Conservation (phyloP, 129 eudicot genomes). For the Chrysanthemum makinoi region DNA sequence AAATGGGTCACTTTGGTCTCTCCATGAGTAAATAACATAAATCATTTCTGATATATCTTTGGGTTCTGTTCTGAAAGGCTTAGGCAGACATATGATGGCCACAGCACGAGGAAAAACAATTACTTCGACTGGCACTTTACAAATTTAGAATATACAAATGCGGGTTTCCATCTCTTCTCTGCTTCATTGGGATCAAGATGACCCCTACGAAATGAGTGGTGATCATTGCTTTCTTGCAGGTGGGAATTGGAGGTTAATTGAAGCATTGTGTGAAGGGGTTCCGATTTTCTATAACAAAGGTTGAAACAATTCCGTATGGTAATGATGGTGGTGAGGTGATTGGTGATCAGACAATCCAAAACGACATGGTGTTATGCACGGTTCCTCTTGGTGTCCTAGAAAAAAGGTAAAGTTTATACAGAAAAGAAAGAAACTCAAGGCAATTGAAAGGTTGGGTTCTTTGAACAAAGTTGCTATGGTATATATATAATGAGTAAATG, state of each 20-base stretch:
- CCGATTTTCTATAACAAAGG: conserved; percentile 77
- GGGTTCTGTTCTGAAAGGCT: conserved; percentile 84
- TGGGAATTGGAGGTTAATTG: conserved; percentile 79
- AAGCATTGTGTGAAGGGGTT: conserved; percentile 61
- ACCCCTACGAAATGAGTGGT: conserved; percentile 97
- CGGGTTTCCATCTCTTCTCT: conserved; percentile 84
- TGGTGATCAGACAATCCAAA: conserved; percentile 67
- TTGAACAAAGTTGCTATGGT: conserved; percentile 63
- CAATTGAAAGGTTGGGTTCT: conserved; percentile 90
- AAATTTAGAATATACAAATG: conserved; percentile 90
- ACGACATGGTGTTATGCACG: conserved; percentile 78
- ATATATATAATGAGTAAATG: too few relatives aligned
- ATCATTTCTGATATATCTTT: conserved; percentile 59
- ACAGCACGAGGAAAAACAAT: conserved; percentile 66
- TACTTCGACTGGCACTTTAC: conserved; percentile 95
- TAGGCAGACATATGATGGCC: conserved; percentile 63
- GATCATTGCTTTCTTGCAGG: conserved; percentile 98
- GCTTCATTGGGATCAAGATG: conserved; percentile 99
- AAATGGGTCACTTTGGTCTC: too few relatives aligned
- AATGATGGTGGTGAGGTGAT: conserved; percentile 66
- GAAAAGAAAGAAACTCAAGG: conserved; percentile 72
- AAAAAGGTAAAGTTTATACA: conserved; percentile 54
- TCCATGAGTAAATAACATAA: too few relatives aligned
- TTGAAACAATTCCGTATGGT: conserved; percentile 55
- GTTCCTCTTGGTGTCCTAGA: conserved; percentile 94